These are phyloP conservation scores for Talaromyces sp. DNA, from an alignment of 2,329 filamentous ascomycete genomes.

Conservation along the genomic window DNA sequence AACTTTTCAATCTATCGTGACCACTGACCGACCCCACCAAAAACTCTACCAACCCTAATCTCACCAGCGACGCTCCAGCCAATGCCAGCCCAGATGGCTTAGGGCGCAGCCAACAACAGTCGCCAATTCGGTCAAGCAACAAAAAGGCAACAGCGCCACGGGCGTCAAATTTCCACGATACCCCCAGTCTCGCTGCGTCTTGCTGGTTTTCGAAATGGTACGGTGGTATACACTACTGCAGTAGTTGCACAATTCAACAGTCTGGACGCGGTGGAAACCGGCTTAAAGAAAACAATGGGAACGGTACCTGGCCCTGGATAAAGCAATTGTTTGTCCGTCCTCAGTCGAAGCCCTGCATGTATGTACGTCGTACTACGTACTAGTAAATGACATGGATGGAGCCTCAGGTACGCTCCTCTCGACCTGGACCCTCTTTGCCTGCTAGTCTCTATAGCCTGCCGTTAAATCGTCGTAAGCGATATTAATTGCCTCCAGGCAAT, in stretches of 20 bases:
- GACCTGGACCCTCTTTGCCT: neutral
- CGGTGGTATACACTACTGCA: slow-evolving; percentile 10
- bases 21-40: neutral
- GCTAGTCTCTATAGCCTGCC: neutral
- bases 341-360: neutral
- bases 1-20: neutral
- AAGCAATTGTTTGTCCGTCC: neutral
- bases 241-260: neutral
- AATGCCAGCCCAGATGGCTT: neutral
- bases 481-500: neutral
- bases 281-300: neutral
- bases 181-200: neutral
- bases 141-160: neutral
- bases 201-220: neutral
- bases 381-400: neutral
- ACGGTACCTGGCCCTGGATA: neutral
- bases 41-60: neutral
- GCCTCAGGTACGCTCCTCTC: neutral
- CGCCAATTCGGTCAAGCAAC: neutral
- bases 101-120: neutral
- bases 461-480: neutral
- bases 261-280: neutral
- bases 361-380: neutral
- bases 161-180: slow-evolving; percentile 1
- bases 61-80: neutral